Conservation (phyloP, 768 basidiomycete species). For the Lentinula guzmanii region DNA sequence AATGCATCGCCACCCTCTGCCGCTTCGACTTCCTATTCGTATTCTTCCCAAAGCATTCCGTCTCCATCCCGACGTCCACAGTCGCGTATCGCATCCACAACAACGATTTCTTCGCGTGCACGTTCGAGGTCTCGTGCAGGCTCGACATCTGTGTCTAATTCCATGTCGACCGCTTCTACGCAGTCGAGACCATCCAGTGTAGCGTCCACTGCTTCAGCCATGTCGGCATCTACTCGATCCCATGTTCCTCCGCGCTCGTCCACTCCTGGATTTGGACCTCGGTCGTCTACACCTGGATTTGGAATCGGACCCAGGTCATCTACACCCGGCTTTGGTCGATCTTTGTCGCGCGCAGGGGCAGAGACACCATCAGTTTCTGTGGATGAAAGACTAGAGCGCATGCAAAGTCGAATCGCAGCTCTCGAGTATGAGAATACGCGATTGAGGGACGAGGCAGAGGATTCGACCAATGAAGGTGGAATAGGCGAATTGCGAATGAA, state of each 20-base stretch:
- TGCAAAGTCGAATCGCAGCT: constrained; percentile 48
- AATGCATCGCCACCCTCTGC: background rate
- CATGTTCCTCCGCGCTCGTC: background rate
- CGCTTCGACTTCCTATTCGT: constrained; percentile 24
- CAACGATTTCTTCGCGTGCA: constrained; percentile 1
- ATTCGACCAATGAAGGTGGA: constrained; percentile 2
- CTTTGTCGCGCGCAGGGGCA: background rate
- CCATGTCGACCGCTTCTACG: background rate
- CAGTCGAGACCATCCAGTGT: constrained; percentile 4
- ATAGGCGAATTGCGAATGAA: constrained; percentile 7
- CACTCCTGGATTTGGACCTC: constrained; percentile 1
- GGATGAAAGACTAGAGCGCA: constrained; percentile 23
- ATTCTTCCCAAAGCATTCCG: constrained; percentile 18
- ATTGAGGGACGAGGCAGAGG: constrained; percentile 21
- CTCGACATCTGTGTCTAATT: background rate
- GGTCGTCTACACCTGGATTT: constrained; percentile 4
- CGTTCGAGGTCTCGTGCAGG: constrained; percentile 1
- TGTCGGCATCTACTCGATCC: background rate
- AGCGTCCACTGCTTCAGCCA: background rate
- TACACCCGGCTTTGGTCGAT: background rate
- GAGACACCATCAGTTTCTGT: background rate
- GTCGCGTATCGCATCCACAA: background rate
- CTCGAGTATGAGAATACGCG: constrained; percentile 69
- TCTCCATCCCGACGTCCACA: constrained; percentile 24
- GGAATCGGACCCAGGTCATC: constrained; percentile 2